Evolutionary conservation across 345 rosid genomes (phyloP).

Genomic region (Luvunga scandens): DNA sequence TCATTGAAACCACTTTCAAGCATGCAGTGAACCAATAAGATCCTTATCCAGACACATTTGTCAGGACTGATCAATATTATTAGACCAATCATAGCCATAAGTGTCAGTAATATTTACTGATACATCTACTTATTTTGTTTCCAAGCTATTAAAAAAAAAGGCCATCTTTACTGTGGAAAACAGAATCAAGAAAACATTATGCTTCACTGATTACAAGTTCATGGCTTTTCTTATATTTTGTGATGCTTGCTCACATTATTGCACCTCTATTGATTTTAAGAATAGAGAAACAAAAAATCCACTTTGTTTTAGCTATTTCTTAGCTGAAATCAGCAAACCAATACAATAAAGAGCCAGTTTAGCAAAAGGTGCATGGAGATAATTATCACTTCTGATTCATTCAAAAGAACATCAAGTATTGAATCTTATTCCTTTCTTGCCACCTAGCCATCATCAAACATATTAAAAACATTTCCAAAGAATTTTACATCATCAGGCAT

Average conservation of each 20-base stretch:
- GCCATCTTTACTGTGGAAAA: not conserved
- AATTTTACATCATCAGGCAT: not conserved
- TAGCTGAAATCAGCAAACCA: not conserved
- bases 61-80: not conserved
- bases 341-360: not conserved
- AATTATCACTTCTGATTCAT: not conserved
- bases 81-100: not conserved
- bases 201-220: not conserved
- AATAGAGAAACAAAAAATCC: not conserved
- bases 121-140: not conserved
- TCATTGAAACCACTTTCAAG: constrained; percentile 2
- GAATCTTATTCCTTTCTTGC: not conserved
- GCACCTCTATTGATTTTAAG: not conserved
- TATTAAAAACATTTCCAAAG: not conserved
- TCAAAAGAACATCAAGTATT: not conserved
- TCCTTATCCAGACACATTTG: not conserved
- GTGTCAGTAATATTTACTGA: not conserved
- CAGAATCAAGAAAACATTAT: not conserved
- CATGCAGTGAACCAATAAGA: not conserved
- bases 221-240: not conserved
- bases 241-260: not conserved
- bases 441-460: not conserved
- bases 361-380: not conserved
- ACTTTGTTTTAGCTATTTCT: not conserved
- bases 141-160: not conserved